Base-by-base conservation (phyloP, 345 rosid species). In the Bruguiera sexangula region DNA sequence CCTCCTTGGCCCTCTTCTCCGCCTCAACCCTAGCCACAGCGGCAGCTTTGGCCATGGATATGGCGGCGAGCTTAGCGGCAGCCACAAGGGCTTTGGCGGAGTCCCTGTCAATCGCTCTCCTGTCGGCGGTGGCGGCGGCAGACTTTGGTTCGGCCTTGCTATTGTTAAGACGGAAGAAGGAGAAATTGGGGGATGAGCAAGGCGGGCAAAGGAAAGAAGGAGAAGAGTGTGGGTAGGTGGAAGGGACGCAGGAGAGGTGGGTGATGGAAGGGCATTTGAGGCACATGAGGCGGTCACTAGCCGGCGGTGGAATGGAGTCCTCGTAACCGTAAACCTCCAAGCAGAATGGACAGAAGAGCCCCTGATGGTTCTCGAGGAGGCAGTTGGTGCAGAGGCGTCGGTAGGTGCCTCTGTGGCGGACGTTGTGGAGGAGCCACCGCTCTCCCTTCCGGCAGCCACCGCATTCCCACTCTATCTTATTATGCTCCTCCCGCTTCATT, bases 331-430 rank as follows among this genome's bases (percentile, higher is more conserved):
- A 82, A 22, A 68, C 69, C 2, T 65, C n/a, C 72, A 82, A 78
- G 75, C 88, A 86, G 73, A 84, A 43, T 1, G 86, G 82, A 72
- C 90, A 86, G 68, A 86, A 86, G 29, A 74, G 70, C 3, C 76
- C 76, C 10, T 64, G 76, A 72, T 82, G 81, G 55, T 65, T 77
- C 58, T 81, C 81, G 20, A 86, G 84, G 24, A 81, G 77, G 76
- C 90, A 86, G 31, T 86, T 75, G 57, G 86, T 79, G 77, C 90
- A 86, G 51, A 81, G 63, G 36, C 80, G 81, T 62, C 84, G 82
- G 74, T 51, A 71, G 32, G 27, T 52, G 61, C 69, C 78, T 54
- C 73, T 31, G 53, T 75, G 73, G 19, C 77, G 59, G 62, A 86
- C 72, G 74, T 66, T 72, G 80, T 82, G 84, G 72, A 81, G 79